Base-by-base conservation (phyloP, 176 grass and related monocot genomes). In the Cenchrus purpureus region DNA sequence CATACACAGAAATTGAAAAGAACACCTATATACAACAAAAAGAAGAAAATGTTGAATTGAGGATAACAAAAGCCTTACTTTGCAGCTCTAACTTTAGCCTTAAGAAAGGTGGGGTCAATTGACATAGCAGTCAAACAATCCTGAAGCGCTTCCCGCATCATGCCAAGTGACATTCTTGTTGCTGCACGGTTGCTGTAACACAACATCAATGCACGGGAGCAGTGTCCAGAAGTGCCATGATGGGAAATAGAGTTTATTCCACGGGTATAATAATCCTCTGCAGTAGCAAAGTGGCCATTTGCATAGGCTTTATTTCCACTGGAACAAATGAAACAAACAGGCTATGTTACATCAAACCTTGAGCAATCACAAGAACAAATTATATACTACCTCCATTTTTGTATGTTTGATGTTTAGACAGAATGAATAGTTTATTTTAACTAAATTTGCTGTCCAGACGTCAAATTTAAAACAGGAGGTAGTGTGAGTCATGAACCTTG, bases 141-240 rank as follows among this genome's bases (percentile, higher is more conserved):
- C 45, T 89, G 72, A 73, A 97, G 92, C 31, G 94, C 97, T 72
- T 96, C 94, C 80, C 48, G 74, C 90, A 96, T 94, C 87, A 90
- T 94, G 20, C 97, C 97, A 76, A 96, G 81, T 44, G 90, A 89
- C 94, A 99, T 99, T 58, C 84, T 92, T 73, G 94, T 87, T 67
- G 97, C 97, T 48, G 97, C 97, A 84, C 97, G 94, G 88, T 99
- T 99, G 82, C 97, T 99, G 73, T 94, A 97, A 79, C 97, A 99
- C 54, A 99, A 61, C 94, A 92, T 97, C 70, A 99, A 81, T 16
- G 88, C 85, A n/a, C 8, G 88, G 74, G 77, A 90, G 76, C 86
- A 84, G 20, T 65, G 80, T 82, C 79, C 85, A 74, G 90, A 88
- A 84, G 88, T 25, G 67, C 80, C 90, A 82, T 64, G 66, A 51